Percentiles rank a stretch among this genome's conserved stretches.
These are phyloP conservation scores for Scenedesmus sp. DNA, from an alignment of 163 green algal species.

Conservation along the genomic window DNA sequence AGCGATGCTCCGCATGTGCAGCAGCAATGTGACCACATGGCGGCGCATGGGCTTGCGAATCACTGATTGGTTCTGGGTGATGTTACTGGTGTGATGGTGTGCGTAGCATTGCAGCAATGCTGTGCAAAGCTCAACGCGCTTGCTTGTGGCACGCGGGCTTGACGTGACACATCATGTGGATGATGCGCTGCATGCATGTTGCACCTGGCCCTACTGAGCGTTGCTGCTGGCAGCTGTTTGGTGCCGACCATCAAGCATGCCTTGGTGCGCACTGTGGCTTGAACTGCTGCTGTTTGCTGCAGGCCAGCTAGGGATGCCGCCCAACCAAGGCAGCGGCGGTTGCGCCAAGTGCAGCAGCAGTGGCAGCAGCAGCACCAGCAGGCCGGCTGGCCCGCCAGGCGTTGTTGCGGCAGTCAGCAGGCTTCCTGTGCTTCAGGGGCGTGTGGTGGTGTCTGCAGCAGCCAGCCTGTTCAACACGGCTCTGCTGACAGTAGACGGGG, in stretches of 20 bases:
- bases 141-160: background rate
- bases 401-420: slow-evolving; percentile 17
- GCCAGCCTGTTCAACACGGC: slow-evolving; percentile 68
- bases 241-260: no score
- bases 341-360: slow-evolving; percentile 27
- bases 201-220: no score
- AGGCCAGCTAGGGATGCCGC: slow-evolving; percentile 26
- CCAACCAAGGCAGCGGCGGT: slow-evolving; percentile 2
- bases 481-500: slow-evolving; percentile 71
- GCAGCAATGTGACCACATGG: background rate
- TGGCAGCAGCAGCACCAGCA: background rate
- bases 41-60: background rate
- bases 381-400: background rate
- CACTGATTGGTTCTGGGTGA: no score
- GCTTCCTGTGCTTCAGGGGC: slow-evolving; percentile 45
- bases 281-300: background rate
- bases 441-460: slow-evolving; percentile 56
- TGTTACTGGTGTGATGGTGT: no score
- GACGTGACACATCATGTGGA: no score
- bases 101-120: background rate
- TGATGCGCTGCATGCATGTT: no score
- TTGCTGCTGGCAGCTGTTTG: no score
- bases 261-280: background rate
- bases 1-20: background rate
- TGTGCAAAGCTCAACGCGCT: background rate